Evolutionary conservation across 495 filamentous ascomycete species (phyloP).

Genomic region (Aspergillus conjunctus): DNA sequence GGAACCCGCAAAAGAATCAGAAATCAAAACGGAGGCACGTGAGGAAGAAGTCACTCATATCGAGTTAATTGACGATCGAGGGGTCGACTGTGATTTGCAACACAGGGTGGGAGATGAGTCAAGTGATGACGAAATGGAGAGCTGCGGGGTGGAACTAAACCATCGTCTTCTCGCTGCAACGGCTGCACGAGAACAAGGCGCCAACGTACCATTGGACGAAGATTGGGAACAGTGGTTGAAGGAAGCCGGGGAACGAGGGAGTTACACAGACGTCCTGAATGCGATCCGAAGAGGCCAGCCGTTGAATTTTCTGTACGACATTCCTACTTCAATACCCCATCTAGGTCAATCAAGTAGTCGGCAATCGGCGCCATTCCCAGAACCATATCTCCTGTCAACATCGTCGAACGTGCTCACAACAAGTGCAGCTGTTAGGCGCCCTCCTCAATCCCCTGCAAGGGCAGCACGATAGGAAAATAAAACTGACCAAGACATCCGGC

Average conservation of each 20-base stretch:
- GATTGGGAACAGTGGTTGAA: slow-evolving; percentile 88
- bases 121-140: slow-evolving; percentile 69
- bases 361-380: slow-evolving; percentile 22
- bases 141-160: slow-evolving; percentile 72
- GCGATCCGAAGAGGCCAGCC: slow-evolving; percentile 46
- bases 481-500: background rate
- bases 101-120: slow-evolving; percentile 57
- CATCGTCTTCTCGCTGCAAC: slow-evolving; percentile 70
- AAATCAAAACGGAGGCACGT: slow-evolving; percentile 32
- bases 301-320: slow-evolving; percentile 35
- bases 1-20: slow-evolving; percentile 34
- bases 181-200: slow-evolving; percentile 63
- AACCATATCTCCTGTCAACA: slow-evolving; percentile 26
- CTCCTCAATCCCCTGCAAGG: slow-evolving; percentile 28
- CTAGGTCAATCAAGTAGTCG: slow-evolving; percentile 24
- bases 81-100: slow-evolving; percentile 28
- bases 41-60: slow-evolving; percentile 33
- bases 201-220: slow-evolving; percentile 67
- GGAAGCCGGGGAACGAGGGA: slow-evolving; percentile 68
- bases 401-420: slow-evolving; percentile 22
- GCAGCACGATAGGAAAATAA: slow-evolving; percentile 26
- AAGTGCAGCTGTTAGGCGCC: slow-evolving; percentile 24
- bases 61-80: slow-evolving; percentile 28
- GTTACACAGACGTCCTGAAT: slow-evolving; percentile 44
- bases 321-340: slow-evolving; percentile 27